phyloP scores from a whole-genome alignment of 768 basidiomycete genomes.

The Pulveroboletus sp. region DNA sequence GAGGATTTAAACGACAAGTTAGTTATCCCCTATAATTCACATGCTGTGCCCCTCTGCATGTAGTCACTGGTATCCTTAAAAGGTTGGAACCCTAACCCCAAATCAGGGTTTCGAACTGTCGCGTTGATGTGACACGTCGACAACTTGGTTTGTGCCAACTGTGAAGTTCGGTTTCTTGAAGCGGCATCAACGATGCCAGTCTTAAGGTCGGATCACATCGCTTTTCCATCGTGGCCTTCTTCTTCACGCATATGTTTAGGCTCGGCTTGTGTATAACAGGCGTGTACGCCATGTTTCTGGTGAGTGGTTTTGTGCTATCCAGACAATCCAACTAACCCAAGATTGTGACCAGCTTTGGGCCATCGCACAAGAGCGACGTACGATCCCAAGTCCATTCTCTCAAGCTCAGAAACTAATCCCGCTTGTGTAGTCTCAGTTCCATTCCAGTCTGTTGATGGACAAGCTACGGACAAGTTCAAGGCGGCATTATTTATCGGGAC shows the following conservation, averaged over 20 bases:
- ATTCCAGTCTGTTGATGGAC: conserved; percentile 65
- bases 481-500: conserved; percentile 84
- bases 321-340: conserved; percentile 2
- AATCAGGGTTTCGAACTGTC: conserved; percentile 13
- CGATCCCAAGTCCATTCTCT: conserved; percentile 19
- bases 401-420: background rate
- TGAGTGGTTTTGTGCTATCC: conserved; percentile 35
- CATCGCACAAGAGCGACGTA: conserved; percentile 90
- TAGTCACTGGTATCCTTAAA: too few species aligned
- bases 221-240: background rate
- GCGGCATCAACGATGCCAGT: conserved; percentile 22
- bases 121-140: conserved; percentile 29
- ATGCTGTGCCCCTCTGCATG: too few species aligned
- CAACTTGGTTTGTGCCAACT: too few species aligned
- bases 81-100: conserved; percentile 15
- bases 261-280: conserved; percentile 76
- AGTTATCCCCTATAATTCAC: too few species aligned
- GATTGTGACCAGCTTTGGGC: conserved; percentile 66
- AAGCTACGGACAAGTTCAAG: conserved; percentile 68
- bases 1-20: too few species aligned
- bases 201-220: conserved; percentile 17
- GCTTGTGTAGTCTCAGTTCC: conserved; percentile 68
- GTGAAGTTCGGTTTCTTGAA: too few species aligned
- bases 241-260: conserved; percentile 31
- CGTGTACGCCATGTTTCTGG: conserved; percentile 92